phyloP scores from a whole-genome alignment of 352 stramenopile species.

The Globisporangium camurandrum region DNA sequence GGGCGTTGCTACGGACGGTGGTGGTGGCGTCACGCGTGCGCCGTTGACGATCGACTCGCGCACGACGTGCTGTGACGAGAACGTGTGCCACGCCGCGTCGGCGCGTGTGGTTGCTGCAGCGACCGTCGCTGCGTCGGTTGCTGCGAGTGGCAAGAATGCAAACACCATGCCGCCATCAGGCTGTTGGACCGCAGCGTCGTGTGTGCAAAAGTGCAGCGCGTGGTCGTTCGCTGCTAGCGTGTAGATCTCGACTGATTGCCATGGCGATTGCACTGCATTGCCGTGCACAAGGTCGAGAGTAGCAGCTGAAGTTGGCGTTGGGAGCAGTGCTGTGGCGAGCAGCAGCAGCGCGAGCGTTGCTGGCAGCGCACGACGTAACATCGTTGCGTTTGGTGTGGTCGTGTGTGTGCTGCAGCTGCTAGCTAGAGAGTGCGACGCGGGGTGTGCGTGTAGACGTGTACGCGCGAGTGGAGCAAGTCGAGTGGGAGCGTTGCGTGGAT shows the following conservation, averaged over 20 bases:
- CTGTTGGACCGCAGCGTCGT: neutral
- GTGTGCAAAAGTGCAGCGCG: constrained; percentile 6
- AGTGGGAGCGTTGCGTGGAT: no score
- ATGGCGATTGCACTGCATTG: neutral
- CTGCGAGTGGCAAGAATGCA: constrained; percentile 4
- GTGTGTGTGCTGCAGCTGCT: no score
- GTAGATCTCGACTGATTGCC: constrained; percentile 2
- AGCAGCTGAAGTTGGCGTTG: neutral
- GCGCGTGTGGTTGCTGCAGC: neutral
- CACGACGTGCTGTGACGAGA: constrained; percentile 1
- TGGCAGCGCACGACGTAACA: no score
- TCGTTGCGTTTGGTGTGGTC: no score
- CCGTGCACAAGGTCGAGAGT: neutral
- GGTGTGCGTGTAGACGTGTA: no score
- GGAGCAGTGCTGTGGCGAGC: neutral
- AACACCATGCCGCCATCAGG: constrained; percentile 7
- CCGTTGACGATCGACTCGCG: constrained; percentile 4
- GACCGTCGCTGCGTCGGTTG: neutral
- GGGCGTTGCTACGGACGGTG: neutral
- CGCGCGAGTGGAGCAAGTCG: no score
- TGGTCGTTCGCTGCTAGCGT: constrained; percentile 1
- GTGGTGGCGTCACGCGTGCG: neutral
- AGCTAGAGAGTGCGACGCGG: no score
- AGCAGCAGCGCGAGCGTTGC: neutral
- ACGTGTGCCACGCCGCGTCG: constrained; percentile 5